These are phyloP conservation scores for Microdochium trichocladiopsis DNA, from an alignment of 2,329 filamentous ascomycete species.

Conservation along the genomic window DNA sequence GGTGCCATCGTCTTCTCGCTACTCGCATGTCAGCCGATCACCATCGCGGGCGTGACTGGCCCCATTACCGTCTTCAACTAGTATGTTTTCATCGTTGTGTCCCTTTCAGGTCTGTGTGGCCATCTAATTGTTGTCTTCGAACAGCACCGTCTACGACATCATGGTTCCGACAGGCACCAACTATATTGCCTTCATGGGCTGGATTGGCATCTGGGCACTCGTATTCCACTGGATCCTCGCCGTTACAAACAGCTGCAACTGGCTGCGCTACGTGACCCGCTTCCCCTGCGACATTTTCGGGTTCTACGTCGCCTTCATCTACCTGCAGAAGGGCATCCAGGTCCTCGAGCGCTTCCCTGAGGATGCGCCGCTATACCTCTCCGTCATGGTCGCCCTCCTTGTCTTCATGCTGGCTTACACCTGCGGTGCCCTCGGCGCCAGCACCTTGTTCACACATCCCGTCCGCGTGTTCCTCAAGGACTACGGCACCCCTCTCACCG, in stretches of 20 bases:
- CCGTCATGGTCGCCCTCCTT: constrained; percentile 67
- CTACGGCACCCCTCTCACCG: constrained; percentile 76
- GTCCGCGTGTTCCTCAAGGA: constrained; percentile 81
- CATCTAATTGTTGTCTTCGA: neutral
- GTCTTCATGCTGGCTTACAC: constrained; percentile 72
- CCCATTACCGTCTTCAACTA: constrained; percentile 94
- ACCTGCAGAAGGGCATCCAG: constrained; percentile 85
- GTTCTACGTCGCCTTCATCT: constrained; percentile 89
- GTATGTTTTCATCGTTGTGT: constrained; percentile 28
- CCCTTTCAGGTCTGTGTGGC: neutral
- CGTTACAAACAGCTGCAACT: constrained; percentile 80
- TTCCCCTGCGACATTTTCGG: constrained; percentile 94
- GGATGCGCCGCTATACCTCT: constrained; percentile 66
- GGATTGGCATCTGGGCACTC: constrained; percentile 85
- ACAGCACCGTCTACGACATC: constrained; percentile 79
- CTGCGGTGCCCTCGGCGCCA: constrained; percentile 63
- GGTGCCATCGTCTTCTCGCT: constrained; percentile 76
- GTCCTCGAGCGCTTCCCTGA: constrained; percentile 70
- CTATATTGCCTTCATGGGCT: constrained; percentile 86
- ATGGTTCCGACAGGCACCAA: constrained; percentile 70
- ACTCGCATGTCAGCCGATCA: constrained; percentile 74
- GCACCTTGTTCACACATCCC: constrained; percentile 66
- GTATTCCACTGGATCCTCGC: constrained; percentile 81
- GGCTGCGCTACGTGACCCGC: constrained; percentile 78
- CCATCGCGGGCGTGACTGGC: constrained; percentile 86